Percentiles rank a stretch among this genome's conserved stretches.
Evolutionary conservation across 179 eudicot genomes (phyloP).

Genomic region (Silene noctiflora): DNA sequence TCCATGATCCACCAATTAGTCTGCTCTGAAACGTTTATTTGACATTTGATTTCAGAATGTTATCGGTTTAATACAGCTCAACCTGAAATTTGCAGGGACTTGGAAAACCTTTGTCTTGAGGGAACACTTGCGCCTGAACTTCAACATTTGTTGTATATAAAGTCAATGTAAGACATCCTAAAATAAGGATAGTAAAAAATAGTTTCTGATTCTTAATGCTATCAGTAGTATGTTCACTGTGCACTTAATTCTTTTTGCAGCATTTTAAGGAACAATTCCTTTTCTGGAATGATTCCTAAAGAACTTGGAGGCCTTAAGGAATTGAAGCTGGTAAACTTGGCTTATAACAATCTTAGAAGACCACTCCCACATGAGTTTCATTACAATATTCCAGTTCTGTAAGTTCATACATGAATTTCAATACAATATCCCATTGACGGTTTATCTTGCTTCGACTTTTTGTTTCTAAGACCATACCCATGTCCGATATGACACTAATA

Average conservation of each 20-base stretch:
- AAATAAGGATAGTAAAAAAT: not conserved
- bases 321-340: constrained; percentile 62
- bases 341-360: constrained; percentile 56
- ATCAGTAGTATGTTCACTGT: not conserved
- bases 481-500: not conserved
- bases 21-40: not conserved
- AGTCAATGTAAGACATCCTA: constrained; percentile 56
- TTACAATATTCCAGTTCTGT: constrained; percentile 47
- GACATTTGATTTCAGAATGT: constrained; percentile 9
- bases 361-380: constrained; percentile 40
- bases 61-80: not conserved
- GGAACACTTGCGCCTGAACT: constrained; percentile 76
- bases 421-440: too few species aligned
- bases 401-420: too few species aligned
- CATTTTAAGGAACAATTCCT: constrained; percentile 67
- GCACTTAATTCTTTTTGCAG: constrained; percentile 39
- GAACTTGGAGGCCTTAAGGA: constrained; percentile 52
- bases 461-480: not conserved
- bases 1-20: not conserved
- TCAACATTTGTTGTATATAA: constrained; percentile 47
- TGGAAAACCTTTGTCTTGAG: constrained; percentile 57
- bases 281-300: constrained; percentile 60
- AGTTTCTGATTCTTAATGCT: not conserved
- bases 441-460: not conserved
- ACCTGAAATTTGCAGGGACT: constrained; percentile 48